These are phyloP conservation scores for Hirschfeldia incana DNA, from an alignment of 345 rosid species.

Conservation along the genomic window DNA sequence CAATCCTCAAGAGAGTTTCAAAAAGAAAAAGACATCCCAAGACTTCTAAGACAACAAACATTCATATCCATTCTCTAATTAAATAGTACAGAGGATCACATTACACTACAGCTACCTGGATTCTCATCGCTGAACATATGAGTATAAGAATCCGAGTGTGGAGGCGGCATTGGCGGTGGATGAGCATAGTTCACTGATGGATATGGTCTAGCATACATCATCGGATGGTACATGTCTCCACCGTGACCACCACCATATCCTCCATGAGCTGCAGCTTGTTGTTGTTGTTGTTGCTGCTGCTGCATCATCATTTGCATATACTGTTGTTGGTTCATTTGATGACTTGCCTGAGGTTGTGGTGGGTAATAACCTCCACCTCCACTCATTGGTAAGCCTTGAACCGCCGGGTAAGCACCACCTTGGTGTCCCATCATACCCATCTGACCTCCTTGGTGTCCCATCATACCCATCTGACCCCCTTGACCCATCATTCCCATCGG, in stretches of 20 bases:
- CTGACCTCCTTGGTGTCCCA: slow-evolving; percentile 39
- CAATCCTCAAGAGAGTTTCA: slow-evolving; percentile 14
- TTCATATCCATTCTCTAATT: slow-evolving; percentile 21
- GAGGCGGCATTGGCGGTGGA: slow-evolving; percentile 56
- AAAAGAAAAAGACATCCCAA: not conserved
- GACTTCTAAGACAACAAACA: slow-evolving; percentile 24
- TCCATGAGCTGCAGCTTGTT: slow-evolving; percentile 52
- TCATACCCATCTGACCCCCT: slow-evolving; percentile 35
- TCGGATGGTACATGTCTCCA: slow-evolving; percentile 72
- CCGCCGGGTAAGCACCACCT: slow-evolving; percentile 54
- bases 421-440: slow-evolving; percentile 43
- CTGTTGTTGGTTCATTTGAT: slow-evolving; percentile 58
- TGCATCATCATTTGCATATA: slow-evolving; percentile 49
- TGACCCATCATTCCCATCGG: slow-evolving; percentile 36
- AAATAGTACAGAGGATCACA: slow-evolving; percentile 50
- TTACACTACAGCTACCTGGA: slow-evolving; percentile 76
- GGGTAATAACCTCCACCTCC: slow-evolving; percentile 47
- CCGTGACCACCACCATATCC: slow-evolving; percentile 69
- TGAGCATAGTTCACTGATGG: slow-evolving; percentile 59
- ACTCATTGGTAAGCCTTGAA: slow-evolving; percentile 78
- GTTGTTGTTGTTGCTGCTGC: slow-evolving; percentile 30
- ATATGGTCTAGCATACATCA: slow-evolving; percentile 75
- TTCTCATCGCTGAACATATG: slow-evolving; percentile 92
- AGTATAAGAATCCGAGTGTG: slow-evolving; percentile 56
- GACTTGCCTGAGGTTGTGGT: slow-evolving; percentile 38